Evolutionary conservation across 1,139 yeast species (phyloP).

Genomic region (Hansenula anomala): DNA sequence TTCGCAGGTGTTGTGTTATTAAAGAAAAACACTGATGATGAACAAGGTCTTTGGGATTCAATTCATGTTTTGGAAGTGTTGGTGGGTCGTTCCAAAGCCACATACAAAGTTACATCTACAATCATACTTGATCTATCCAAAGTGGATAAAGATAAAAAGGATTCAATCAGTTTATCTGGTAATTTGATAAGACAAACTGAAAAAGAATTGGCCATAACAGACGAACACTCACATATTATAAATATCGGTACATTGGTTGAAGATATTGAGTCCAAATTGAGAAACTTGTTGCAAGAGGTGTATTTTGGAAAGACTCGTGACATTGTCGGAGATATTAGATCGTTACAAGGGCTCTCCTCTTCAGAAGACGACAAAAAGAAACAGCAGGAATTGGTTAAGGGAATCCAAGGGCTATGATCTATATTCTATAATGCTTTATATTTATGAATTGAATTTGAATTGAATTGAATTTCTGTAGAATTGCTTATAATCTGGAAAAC

Average conservation of each 20-base stretch:
- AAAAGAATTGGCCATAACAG: slow-evolving; percentile 38
- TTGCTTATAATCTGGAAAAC: too few relatives aligned
- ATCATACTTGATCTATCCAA: slow-evolving; percentile 67
- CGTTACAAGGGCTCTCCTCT: slow-evolving; percentile 38
- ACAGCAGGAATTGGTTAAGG: slow-evolving; percentile 49
- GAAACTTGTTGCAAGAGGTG: slow-evolving; percentile 87
- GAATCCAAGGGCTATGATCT: slow-evolving; percentile 23
- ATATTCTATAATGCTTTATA: too few relatives aligned
- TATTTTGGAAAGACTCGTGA: slow-evolving; percentile 94
- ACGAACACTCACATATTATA: slow-evolving; percentile 61
- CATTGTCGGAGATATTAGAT: slow-evolving; percentile 68
- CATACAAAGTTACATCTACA: slow-evolving; percentile 80
- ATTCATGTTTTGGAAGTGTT: slow-evolving; percentile 87
- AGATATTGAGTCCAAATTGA: slow-evolving; percentile 81
- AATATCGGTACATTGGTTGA: slow-evolving; percentile 85
- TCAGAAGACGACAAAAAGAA: slow-evolving; percentile 27
- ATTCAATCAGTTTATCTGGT: slow-evolving; percentile 71
- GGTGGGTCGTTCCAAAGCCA: slow-evolving; percentile 41
- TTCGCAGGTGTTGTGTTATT: slow-evolving; percentile 92
- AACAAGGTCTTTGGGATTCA: slow-evolving; percentile 78
- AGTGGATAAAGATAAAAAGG: slow-evolving; percentile 29
- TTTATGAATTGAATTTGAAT: neutral
- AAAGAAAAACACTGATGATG: slow-evolving; percentile 57
- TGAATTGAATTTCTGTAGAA: neutral
- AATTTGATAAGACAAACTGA: slow-evolving; percentile 78